Percentiles rank a stretch among this genome's conserved stretches.
Conservation (phyloP, 75 land plant genomes). For the Gnetum montanum region DNA sequence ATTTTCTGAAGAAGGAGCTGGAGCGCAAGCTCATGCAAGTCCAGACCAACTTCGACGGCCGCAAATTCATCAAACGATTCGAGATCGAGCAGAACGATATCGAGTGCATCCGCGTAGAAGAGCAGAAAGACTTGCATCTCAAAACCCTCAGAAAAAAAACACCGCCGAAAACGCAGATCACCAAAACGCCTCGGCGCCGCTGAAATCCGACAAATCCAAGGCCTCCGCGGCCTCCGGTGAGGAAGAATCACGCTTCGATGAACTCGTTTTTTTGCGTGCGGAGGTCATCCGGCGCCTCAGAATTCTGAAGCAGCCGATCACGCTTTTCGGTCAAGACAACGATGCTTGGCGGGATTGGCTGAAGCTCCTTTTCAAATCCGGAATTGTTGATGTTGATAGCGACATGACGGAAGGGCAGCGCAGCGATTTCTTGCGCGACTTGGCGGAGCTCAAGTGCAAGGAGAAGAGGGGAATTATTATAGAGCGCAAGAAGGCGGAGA, state of each 20-base stretch:
- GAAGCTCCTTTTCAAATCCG: constrained; percentile 61
- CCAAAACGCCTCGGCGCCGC: neutral
- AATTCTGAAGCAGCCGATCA: constrained; percentile 76
- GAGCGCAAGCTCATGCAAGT: constrained; percentile 57
- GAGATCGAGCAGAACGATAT: constrained; percentile 73
- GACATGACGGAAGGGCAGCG: constrained; percentile 93
- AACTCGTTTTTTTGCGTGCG: constrained; percentile 45
- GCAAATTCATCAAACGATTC: constrained; percentile 59
- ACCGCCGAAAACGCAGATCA: neutral
- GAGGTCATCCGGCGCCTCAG: constrained; percentile 86
- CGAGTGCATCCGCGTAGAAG: constrained; percentile 70
- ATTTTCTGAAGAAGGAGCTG: constrained; percentile 68
- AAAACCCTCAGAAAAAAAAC: constrained; percentile 19
- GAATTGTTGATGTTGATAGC: constrained; percentile 54
- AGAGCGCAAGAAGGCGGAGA: constrained; percentile 28
- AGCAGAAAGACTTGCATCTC: constrained; percentile 35
- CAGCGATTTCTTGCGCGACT: constrained; percentile 78
- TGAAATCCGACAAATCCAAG: constrained; percentile 10
- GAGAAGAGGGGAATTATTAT: constrained; percentile 64
- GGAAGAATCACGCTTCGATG: constrained; percentile 52
- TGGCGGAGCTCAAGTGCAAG: constrained; percentile 62
- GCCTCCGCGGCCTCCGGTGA: neutral
- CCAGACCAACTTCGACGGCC: constrained; percentile 54
- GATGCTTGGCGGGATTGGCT: constrained; percentile 57
- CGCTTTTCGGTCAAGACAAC: constrained; percentile 92